Conservation (phyloP, 192 early-diverging fungal species). For the Lobulomyces angularis region DNA sequence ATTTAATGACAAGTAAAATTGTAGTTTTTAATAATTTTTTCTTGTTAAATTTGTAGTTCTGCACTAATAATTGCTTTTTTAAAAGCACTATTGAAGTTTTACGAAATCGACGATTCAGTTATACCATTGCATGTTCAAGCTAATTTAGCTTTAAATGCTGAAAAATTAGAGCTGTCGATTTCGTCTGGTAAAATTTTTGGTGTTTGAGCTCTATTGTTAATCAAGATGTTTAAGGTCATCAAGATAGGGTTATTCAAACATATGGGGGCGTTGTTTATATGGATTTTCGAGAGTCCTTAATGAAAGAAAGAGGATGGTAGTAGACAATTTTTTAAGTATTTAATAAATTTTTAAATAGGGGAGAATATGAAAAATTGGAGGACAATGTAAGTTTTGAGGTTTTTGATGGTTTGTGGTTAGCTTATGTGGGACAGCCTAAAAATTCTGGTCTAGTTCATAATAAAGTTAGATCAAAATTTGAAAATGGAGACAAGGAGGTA, state of each 20-base stretch:
- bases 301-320: slow-evolving; percentile 31
- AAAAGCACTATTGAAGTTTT: slow-evolving; percentile 28
- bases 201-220: too few species aligned
- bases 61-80: slow-evolving; percentile 46
- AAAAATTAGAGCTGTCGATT: slow-evolving; percentile 43
- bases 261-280: slow-evolving; percentile 51
- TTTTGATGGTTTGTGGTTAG: slow-evolving; percentile 15
- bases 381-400: too few species aligned
- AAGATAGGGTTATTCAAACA: slow-evolving; percentile 52
- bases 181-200: too few species aligned
- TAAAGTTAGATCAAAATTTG: slow-evolving; percentile 32
- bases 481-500: slow-evolving; percentile 39
- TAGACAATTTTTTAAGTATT: too few species aligned
- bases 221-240: slow-evolving; percentile 47
- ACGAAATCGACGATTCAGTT: slow-evolving; percentile 10
- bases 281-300: slow-evolving; percentile 39
- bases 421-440: slow-evolving; percentile 39
- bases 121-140: slow-evolving; percentile 39
- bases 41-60: too few species aligned
- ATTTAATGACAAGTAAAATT: neutral
- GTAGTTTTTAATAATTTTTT: slow-evolving; percentile 13
- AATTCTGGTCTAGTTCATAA: slow-evolving; percentile 49
- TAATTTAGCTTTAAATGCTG: slow-evolving; percentile 37
- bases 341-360: too few species aligned
- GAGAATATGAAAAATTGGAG: too few species aligned